These are phyloP conservation scores for Umbellularia californica DNA, from an alignment of 164 flowering plant genomes.

Conservation along the genomic window DNA sequence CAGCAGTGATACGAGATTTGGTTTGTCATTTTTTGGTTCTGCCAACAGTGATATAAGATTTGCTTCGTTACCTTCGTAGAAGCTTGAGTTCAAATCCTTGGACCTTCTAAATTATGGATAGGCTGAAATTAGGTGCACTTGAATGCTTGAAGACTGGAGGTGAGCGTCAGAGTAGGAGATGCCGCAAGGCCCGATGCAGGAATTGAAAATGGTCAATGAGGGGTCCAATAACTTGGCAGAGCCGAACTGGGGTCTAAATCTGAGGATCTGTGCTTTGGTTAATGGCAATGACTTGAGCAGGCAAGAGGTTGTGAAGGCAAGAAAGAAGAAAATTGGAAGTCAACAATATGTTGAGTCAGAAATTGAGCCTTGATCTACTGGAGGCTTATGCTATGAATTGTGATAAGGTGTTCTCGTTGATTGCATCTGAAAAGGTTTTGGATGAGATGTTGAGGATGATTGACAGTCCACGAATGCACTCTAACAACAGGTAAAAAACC, in stretches of 20 bases:
- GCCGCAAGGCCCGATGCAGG: slow-evolving; percentile 59
- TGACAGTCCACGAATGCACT: slow-evolving; percentile 51
- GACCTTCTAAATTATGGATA: slow-evolving; percentile 36
- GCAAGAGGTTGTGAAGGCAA: slow-evolving; percentile 57
- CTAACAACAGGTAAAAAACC: slow-evolving; percentile 37
- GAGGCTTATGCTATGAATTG: slow-evolving; percentile 80
- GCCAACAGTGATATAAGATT: too few species aligned
- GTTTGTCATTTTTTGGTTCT: too few species aligned
- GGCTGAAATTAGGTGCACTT: slow-evolving; percentile 43
- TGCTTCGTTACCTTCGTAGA: too few species aligned
- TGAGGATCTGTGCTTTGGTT: slow-evolving; percentile 68
- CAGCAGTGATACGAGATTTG: too few species aligned
- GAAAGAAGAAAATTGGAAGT: slow-evolving; percentile 64
- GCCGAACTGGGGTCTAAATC: slow-evolving; percentile 77
- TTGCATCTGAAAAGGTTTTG: slow-evolving; percentile 87
- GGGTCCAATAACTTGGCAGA: slow-evolving; percentile 56
- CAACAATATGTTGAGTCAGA: slow-evolving; percentile 37
- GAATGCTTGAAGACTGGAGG: slow-evolving; percentile 39
- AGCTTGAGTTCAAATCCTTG: background rate
- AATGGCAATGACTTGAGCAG: slow-evolving; percentile 64
- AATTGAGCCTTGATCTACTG: slow-evolving; percentile 63
- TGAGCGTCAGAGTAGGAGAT: slow-evolving; percentile 65
- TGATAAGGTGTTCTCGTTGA: slow-evolving; percentile 80
- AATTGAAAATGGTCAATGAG: slow-evolving; percentile 74
- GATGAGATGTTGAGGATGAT: slow-evolving; percentile 89